Evolutionary conservation across 495 filamentous ascomycete genomes (phyloP), one percentile per base, ranked within the genome.

Genomic region (Hypoxylon crocopeplum): DNA sequence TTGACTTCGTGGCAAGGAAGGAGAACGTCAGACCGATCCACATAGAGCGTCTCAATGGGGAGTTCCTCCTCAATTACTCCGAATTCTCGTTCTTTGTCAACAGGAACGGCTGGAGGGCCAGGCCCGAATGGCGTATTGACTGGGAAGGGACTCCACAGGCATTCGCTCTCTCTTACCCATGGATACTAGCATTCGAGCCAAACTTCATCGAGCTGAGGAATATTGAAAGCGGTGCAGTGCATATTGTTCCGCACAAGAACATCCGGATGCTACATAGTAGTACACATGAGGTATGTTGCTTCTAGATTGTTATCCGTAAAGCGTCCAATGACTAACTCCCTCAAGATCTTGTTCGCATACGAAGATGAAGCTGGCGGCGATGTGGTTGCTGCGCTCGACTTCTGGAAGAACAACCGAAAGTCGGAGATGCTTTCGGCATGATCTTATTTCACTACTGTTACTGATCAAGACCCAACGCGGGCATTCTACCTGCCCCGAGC

Each of bases 71-170:
- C 48, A 97, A 97, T 72, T 99, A 99, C 74, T 91, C 90, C 16
- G 95, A 99, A 65, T 98, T 97, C 71, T 95, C 90, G 15, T 98
- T 99, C 82, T 99, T 96, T 67, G 94, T 99, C 66, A 98, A 99
- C 74, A 85, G 94, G 46, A 97, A 99, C 70, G 95, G 95, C 20
- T 99, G 95, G 95, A 84, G 95, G 47, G 92, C 93, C 27, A 82
- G 92, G 57, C 89, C 92, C 13, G 95, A 99, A 68, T 99, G 95
- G 95, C 87, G 86, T 56, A 96, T 99, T 64, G 88, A 90, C 22
- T 99, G 95, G 95, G 95, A 99, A 75, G 95, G 95, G 45, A 88
- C 83, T 36, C 95, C 95, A 45, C 86, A 88, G 62, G 83, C 87
- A 33, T 99, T 99, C 70, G 94, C 95, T 0, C 83, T 98, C 30